phyloP scores from a whole-genome alignment of 2,329 filamentous ascomycete genomes.

The Stachybotrys chartarum region DNA sequence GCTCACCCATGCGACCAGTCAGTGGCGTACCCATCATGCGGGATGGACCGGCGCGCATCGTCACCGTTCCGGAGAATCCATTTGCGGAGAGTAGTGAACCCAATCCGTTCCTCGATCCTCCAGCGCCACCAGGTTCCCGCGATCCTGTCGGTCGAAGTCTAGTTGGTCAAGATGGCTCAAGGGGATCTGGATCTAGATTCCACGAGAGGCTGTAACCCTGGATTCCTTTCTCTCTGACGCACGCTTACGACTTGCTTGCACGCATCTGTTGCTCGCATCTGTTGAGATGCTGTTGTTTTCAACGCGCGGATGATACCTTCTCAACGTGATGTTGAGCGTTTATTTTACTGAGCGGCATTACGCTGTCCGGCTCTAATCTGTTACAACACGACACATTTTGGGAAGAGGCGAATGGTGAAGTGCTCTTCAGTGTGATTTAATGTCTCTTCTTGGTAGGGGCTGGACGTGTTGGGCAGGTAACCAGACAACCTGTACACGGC shows the following conservation, averaged over 20 bases:
- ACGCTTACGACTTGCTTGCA: neutral
- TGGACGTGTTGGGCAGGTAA: neutral
- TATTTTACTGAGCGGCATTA: neutral
- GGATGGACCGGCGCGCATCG: slow-evolving; percentile 57
- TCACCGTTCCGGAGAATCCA: slow-evolving; percentile 44
- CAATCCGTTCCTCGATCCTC: slow-evolving; percentile 14
- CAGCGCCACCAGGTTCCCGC: slow-evolving; percentile 17
- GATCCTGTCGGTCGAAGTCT: slow-evolving; percentile 31
- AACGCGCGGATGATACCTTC: neutral
- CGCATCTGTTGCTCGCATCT: neutral
- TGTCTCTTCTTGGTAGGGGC: neutral
- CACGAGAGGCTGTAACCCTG: slow-evolving; percentile 28
- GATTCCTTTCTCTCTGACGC: neutral
- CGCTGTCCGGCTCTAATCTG: neutral
- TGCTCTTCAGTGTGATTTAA: neutral
- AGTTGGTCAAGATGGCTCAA: slow-evolving; percentile 25
- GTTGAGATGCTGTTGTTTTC: neutral
- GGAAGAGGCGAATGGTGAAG: neutral
- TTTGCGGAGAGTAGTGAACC: slow-evolving; percentile 24
- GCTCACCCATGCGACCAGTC: slow-evolving; percentile 51
- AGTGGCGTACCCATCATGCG: slow-evolving; percentile 55
- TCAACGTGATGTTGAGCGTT: neutral
- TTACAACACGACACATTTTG: neutral
- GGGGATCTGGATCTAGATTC: slow-evolving; percentile 30
- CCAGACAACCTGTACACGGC: no score